Evolutionary conservation across 2,329 filamentous ascomycete genomes (phyloP), one percentile per base, ranked within the genome.

Genomic region (Thermochaetoides dissita): DNA sequence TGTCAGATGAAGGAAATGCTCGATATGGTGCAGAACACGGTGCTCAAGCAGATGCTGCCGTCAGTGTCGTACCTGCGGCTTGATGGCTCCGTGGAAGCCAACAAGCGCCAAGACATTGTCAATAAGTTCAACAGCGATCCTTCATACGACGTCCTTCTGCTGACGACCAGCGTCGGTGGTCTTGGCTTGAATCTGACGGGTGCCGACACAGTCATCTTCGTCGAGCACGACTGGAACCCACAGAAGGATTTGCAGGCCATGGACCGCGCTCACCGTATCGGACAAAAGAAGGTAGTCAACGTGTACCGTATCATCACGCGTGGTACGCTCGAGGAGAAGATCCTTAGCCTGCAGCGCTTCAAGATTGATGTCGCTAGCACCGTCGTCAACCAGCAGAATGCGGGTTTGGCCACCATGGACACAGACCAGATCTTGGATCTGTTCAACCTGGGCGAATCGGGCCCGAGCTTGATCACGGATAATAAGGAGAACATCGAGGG

Each of bases 1-100:
- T 98, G 91, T 56, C 91, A 98, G 60, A 95, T 98, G 86, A 98
- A 98, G 64, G 91, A 98, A 61, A 98, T 98, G 93, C 72, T 98
- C 24, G 91, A 98, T 61, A 96, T 98, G 76, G 93, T 98, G 2
- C 88, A 96, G 58, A 86, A 83, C 54, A 88, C 89, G 44, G 91
- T 98, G 1, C 66, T 98, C 34, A 86, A 85, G 60, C 82, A 83
- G 55, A 72, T 96, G 63, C 72, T 98, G n/a, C 91, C 91, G 1
- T 84, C 81, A 0, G 88, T 95, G 6, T 91, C 93, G 33, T 95
- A 82, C 58, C 75, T 96, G 44, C 84, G 93, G n/a, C 76, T 98
- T 31, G 93, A 98, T 54, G 91, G 91, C 30, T 79, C 79, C 6
- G 87, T 98, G 9, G 91, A 95, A 62, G 85, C 91, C 28, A 88